Evolutionary conservation across 257 asterid species (phyloP).

Genomic region (Perilla frutescens): DNA sequence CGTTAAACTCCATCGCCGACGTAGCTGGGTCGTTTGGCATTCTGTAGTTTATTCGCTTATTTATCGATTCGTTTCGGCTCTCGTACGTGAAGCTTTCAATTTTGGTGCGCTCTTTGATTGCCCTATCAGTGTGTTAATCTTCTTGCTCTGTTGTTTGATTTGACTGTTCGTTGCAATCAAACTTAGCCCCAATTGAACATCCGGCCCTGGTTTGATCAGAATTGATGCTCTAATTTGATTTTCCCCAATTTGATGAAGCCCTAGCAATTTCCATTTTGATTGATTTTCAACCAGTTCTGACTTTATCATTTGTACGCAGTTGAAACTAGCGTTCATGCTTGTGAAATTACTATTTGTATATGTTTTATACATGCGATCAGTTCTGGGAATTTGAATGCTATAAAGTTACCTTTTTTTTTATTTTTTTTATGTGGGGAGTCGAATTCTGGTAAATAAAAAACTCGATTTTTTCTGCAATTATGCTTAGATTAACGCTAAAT

Average conservation of each 20-base stretch:
- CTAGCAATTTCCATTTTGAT: slow-evolving; percentile 26
- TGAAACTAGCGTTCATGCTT: slow-evolving; percentile 7
- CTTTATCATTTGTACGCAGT: slow-evolving; percentile 4
- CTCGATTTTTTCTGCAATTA: background rate
- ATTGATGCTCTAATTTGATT: slow-evolving; percentile 36
- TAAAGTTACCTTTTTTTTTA: too few relatives aligned
- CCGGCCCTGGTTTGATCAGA: slow-evolving; percentile 22
- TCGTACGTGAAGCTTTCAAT: slow-evolving; percentile 17
- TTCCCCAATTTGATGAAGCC: slow-evolving; percentile 52
- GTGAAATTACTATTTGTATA: slow-evolving; percentile 19
- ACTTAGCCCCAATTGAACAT: slow-evolving; percentile 34
- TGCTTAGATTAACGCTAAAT: background rate
- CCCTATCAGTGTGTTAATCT: slow-evolving; percentile 27
- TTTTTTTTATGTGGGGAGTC: slow-evolving; percentile 26
- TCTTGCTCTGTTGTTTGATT: slow-evolving; percentile 23
- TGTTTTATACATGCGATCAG: slow-evolving; percentile 39
- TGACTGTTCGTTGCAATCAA: slow-evolving; percentile 1
- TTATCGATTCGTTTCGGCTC: slow-evolving; percentile 25
- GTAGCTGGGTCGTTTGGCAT: slow-evolving; percentile 14
- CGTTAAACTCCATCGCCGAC: slow-evolving; percentile 34
- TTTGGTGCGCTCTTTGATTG: slow-evolving; percentile 17
- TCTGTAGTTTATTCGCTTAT: background rate
- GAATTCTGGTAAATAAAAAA: slow-evolving; percentile 11
- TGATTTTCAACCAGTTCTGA: slow-evolving; percentile 25
- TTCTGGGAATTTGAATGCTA: slow-evolving; percentile 21